Evolutionary conservation across 306 rosid species (phyloP), one percentile per base, ranked within the genome.

Genomic region (Cotoneaster glaucophyllus): DNA sequence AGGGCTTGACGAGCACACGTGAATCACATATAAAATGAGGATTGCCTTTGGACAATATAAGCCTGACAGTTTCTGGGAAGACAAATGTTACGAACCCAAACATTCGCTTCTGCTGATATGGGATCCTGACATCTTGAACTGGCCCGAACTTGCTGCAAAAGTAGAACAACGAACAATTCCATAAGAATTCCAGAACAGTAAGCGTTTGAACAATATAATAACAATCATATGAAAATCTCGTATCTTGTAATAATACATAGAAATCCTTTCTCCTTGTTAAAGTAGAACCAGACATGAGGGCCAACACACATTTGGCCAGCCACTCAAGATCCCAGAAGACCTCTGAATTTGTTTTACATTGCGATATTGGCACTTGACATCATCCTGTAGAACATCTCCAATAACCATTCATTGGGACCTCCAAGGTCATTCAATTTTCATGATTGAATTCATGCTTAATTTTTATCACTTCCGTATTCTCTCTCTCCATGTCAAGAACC

Each of bases 21-120:
- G 97, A 95, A 73, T 95, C 96, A 14, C 98, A 95, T 73, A 95
- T 95, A 73, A 92, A 95, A 88, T 95, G 98, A 13, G 98, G 98
- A 82, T 95, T 95, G 64, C 98, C 98, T 79, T 95, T 92, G 53
- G 96, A 84, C 78, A 95, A 78, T 82, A 95, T 95, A 81, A 78
- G 86, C 84, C 88, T 90, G 54, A 90, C 98, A 1, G 98, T 95
- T 84, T 95, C 98, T 19, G 98, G 97, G 77, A 85, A 90, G 86
- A 92, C 93, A 74, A 95, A 95, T 19, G 97, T 95, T 41, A 95
- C 98, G 76, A 95, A 95, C 48, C 98, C 98, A 69, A 95, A 95
- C 98, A 95, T 95, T 43, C 98, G 86, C 85, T 95, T 95, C 75
- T 92, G 98, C 84, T 95, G 98, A 83, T 95, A 95, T 3, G 98